phyloP scores from a whole-genome alignment of 2,329 filamentous ascomycete genomes.

The Sporothrix phasma region DNA sequence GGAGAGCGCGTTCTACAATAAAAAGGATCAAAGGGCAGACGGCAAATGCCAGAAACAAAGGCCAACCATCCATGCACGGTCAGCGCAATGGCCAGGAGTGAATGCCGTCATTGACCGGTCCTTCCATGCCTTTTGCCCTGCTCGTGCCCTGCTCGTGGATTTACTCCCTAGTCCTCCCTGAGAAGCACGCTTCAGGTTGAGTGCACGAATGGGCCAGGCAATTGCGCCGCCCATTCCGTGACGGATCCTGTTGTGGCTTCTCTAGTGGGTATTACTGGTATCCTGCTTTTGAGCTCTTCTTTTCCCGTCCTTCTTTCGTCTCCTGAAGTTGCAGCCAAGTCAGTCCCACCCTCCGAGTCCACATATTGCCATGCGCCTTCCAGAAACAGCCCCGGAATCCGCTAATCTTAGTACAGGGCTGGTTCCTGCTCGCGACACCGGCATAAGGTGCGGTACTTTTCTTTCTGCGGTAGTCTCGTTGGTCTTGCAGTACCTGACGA shows the following conservation, averaged over 20 bases:
- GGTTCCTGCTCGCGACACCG: constrained; percentile 11
- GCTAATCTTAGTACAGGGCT: constrained; percentile 17
- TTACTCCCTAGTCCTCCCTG: background rate
- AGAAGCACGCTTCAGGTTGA: background rate
- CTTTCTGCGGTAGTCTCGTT: background rate
- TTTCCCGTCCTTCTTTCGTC: too few relatives aligned
- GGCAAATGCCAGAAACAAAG: background rate
- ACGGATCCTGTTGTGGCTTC: background rate
- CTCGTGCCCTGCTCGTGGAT: background rate
- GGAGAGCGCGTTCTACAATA: background rate
- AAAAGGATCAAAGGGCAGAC: background rate
- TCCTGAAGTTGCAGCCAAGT: background rate
- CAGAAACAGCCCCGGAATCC: constrained; percentile 13
- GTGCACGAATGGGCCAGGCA: background rate
- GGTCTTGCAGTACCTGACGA: background rate
- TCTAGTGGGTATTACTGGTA: too few relatives aligned
- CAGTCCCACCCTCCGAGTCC: background rate
- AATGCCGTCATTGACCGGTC: constrained; percentile 6
- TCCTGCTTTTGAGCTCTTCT: too few relatives aligned
- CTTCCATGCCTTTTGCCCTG: background rate
- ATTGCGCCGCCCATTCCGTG: constrained; percentile 7
- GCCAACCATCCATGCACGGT: background rate
- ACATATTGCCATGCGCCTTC: background rate
- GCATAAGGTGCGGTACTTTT: constrained; percentile 10
- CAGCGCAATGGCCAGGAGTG: background rate